These are phyloP conservation scores for Pyrenopolyporus hunteri DNA, from an alignment of 495 filamentous ascomycete genomes.

Conservation along the genomic window DNA sequence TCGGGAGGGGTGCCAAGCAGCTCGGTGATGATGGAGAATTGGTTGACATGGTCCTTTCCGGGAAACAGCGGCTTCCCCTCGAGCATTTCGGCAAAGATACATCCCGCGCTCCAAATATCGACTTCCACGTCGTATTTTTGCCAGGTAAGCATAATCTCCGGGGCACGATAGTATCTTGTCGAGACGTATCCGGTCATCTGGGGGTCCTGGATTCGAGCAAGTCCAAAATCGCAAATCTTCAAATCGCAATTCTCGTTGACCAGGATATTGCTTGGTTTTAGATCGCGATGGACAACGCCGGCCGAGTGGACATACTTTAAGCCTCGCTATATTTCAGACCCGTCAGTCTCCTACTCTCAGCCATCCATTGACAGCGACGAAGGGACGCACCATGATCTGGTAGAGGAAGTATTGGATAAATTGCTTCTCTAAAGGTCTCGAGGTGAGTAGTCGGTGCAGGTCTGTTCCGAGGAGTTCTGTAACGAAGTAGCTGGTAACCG, in stretches of 20 bases:
- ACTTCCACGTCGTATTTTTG: constrained; percentile 99
- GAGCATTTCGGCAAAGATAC: constrained; percentile 99
- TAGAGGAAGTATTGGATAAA: constrained; percentile 99
- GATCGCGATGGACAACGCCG: constrained; percentile 94
- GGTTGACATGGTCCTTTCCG: constrained; percentile 98
- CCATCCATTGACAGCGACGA: neutral
- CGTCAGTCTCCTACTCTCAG: constrained; percentile 7
- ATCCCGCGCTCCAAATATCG: constrained; percentile 98
- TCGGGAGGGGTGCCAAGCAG: constrained; percentile 96
- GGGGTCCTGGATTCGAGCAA: constrained; percentile 98
- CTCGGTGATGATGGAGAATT: constrained; percentile 99
- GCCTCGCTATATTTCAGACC: constrained; percentile 68
- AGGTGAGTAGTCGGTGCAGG: constrained; percentile 92
- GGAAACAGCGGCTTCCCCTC: constrained; percentile 98
- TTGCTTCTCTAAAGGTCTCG: constrained; percentile 95
- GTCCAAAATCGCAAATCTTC: constrained; percentile 98
- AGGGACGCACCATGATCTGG: constrained; percentile 82
- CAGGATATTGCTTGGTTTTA: constrained; percentile 98
- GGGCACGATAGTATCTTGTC: constrained; percentile 96
- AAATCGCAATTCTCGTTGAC: constrained; percentile 99
- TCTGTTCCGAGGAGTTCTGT: constrained; percentile 97
- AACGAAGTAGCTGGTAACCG: constrained; percentile 80
- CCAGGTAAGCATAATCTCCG: constrained; percentile 99
- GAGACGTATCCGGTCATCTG: constrained; percentile 99
- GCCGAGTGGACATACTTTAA: constrained; percentile 99